Evolutionary conservation across 805 yeast genomes (phyloP), one percentile per base, ranked within the genome.

Genomic region (Ogataea ganodermae): DNA sequence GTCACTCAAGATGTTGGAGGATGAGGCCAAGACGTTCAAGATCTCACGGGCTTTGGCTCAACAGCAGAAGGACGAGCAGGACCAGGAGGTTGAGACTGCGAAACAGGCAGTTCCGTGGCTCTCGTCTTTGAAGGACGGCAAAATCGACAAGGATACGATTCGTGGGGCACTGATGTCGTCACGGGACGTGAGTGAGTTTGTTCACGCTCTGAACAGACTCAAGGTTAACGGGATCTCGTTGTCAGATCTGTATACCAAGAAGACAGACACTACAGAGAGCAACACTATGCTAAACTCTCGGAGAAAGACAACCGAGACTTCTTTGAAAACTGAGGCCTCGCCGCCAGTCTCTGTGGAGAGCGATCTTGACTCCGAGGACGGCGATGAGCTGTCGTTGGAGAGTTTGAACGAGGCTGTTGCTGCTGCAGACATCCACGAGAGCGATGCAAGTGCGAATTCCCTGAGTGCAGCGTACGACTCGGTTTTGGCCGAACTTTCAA

Each of bases 221-320:
- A 74, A 73, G 47, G 61, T 56, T 7, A 61, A 65, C 24, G 79
- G 80, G 4, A 66, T 74, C 13, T 60, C 69, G 16, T 48, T 76
- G n/a, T 66, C 69, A 27, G 70, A 68, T 22, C 49, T 61, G 23
- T 67, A 60, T 32, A 37, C 45, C 17, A 43, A 45, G 36, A 14
- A 24, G n/a, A 21, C 28, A 16, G 46, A 30, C 7, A 24, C 24
- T n/a, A 52, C 59, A 4, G 36, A 48, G 20, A 43, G 31, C 30
- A 52, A 52, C 28, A 56, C 59, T 3, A 38, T 36, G 37, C 24
- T 49, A 38, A 56, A 56, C 37, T 44, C 53, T 2, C 31, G 55
- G 37, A 42, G 42, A 16, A 32, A 23, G 7, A 24, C 18, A 7
- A 17, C 32, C 9, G 42, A 36, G 42, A 18, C 32, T 26, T 24